These are phyloP conservation scores for Fusarium proliferatum DNA, from an alignment of 2,329 filamentous ascomycete species.

Conservation along the genomic window DNA sequence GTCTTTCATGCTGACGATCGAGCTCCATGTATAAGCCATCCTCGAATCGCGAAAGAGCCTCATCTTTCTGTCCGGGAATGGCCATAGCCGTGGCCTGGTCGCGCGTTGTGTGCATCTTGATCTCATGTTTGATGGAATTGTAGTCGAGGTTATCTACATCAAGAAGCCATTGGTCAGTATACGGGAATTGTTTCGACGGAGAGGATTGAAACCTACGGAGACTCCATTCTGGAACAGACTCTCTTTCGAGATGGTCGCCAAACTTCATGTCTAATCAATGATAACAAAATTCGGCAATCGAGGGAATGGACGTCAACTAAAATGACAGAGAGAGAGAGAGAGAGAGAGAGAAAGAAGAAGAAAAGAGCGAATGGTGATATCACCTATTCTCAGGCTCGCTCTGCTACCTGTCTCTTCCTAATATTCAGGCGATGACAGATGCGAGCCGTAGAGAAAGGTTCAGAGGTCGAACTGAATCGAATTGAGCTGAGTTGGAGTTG, in stretches of 20 bases:
- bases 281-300: conserved; percentile 1
- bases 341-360: background rate
- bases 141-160: conserved; percentile 86
- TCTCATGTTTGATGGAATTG: conserved; percentile 85
- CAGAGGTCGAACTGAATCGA: background rate
- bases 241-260: conserved; percentile 70
- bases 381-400: conserved; percentile 5
- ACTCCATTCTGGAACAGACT: conserved; percentile 86
- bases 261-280: conserved; percentile 52
- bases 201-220: conserved; percentile 66
- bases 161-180: conserved; percentile 9
- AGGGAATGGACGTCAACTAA: background rate
- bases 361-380: background rate
- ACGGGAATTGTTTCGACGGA: background rate
- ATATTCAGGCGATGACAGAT: background rate
- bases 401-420: background rate
- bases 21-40: conserved; percentile 77
- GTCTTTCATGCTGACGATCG: conserved; percentile 78
- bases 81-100: conserved; percentile 76
- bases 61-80: conserved; percentile 77
- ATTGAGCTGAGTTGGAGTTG: conserved; percentile 1
- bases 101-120: conserved; percentile 81
- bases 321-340: background rate
- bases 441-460: conserved; percentile 13
- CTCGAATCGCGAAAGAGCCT: conserved; percentile 72